phyloP scores from a whole-genome alignment of 257 asterid genomes.

The Solanum infundibuliforme region DNA sequence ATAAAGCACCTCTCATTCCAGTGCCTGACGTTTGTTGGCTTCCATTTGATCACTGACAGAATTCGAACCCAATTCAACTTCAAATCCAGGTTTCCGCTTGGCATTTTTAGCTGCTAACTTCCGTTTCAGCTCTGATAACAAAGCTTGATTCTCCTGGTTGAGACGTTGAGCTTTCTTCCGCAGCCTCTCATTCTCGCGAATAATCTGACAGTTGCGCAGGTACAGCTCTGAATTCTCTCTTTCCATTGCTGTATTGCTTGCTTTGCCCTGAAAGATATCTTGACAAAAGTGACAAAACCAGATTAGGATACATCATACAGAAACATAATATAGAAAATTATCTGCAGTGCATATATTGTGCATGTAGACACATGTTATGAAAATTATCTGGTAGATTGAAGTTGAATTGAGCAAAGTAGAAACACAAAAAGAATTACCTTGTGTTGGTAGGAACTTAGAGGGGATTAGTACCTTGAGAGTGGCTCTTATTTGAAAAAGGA shows the following conservation, averaged over 20 bases:
- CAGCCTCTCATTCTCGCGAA: constrained; percentile 37
- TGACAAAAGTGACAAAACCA: neutral
- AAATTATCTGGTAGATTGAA: neutral
- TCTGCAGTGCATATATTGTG: neutral
- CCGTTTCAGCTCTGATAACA: constrained; percentile 34
- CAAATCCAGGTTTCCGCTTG: constrained; percentile 3
- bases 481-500: neutral
- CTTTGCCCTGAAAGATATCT: neutral
- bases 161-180: constrained; percentile 39
- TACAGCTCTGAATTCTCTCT: constrained; percentile 35
- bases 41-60: constrained; percentile 13
- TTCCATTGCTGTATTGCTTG: constrained; percentile 21
- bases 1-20: constrained; percentile 7
- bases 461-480: neutral
- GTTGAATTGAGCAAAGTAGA: neutral
- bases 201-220: constrained; percentile 39
- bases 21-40: constrained; percentile 1
- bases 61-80: constrained; percentile 5
- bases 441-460: neutral
- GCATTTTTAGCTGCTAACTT: constrained; percentile 15
- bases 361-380: neutral
- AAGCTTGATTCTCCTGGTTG: constrained; percentile 35
- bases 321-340: neutral
- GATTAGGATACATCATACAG: neutral
- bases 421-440: neutral